Evolutionary conservation across 768 basidiomycete genomes (phyloP).

Genomic region (Lentinula sp.): DNA sequence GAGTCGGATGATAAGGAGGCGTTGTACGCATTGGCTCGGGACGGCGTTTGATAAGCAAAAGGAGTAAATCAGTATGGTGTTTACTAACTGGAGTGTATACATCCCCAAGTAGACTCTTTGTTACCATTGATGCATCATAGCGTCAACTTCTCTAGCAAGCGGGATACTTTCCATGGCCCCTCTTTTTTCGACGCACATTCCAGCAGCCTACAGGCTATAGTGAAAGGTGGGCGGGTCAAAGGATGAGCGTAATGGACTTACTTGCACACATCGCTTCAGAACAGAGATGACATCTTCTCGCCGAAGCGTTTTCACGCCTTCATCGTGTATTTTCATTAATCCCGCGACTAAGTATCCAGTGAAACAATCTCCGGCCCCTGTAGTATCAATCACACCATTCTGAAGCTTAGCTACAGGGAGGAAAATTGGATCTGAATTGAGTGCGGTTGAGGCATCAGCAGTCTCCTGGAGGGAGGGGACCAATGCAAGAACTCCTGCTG

Average conservation of each 20-base stretch:
- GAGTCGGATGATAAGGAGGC: not conserved
- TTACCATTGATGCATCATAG: not conserved
- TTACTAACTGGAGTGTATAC: too few species aligned
- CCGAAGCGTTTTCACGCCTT: conserved; percentile 18
- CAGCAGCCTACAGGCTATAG: conserved; percentile 41
- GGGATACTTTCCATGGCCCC: conserved; percentile 60
- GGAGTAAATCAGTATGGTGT: not conserved
- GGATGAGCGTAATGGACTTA: conserved; percentile 15
- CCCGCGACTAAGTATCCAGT: conserved; percentile 54
- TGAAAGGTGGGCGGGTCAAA: not conserved
- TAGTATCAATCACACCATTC: conserved; percentile 42
- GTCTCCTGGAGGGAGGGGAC: conserved; percentile 21
- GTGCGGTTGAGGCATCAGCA: not conserved
- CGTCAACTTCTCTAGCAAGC: conserved; percentile 29
- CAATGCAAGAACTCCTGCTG: conserved; percentile 41
- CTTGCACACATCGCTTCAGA: conserved; percentile 35
- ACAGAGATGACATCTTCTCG: conserved; percentile 23
- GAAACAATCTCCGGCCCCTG: conserved; percentile 63
- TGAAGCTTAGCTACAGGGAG: conserved; percentile 42
- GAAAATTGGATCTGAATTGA: conserved; percentile 19
- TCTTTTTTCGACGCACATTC: conserved; percentile 51
- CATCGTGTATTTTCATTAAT: conserved; percentile 36
- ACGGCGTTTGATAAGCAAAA: not conserved
- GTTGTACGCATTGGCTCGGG: not conserved
- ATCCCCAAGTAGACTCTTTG: not conserved